phyloP scores from a whole-genome alignment of 2,329 filamentous ascomycete genomes.

The Penicillium sp. region DNA sequence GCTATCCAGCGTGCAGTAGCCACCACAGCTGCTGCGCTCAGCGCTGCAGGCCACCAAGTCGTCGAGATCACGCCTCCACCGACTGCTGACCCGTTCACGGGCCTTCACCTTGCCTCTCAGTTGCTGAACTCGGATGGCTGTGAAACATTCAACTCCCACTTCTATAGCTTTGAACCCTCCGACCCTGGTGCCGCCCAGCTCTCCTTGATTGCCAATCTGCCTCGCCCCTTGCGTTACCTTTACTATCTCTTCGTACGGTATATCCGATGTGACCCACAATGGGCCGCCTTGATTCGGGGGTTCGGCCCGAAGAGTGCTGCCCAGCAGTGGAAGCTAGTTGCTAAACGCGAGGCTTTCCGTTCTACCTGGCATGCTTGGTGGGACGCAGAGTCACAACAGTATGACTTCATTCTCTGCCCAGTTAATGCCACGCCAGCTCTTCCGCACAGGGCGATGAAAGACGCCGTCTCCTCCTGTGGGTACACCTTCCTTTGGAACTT shows the following conservation, averaged over 20 bases:
- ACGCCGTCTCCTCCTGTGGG: slow-evolving; percentile 83
- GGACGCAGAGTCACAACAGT: slow-evolving; percentile 68
- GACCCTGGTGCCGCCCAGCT: slow-evolving; percentile 80
- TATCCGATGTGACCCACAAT: slow-evolving; percentile 73
- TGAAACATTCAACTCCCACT: slow-evolving; percentile 75
- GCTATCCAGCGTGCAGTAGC: slow-evolving; percentile 79
- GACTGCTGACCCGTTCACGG: slow-evolving; percentile 77
- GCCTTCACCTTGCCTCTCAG: slow-evolving; percentile 75
- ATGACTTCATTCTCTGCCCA: slow-evolving; percentile 83
- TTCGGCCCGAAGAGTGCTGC: slow-evolving; percentile 76
- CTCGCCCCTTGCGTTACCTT: slow-evolving; percentile 76
- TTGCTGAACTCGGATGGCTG: slow-evolving; percentile 87
- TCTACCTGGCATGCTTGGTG: slow-evolving; percentile 84
- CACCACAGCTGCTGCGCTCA: slow-evolving; percentile 71
- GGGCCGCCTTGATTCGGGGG: slow-evolving; percentile 75
- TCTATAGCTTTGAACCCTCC: slow-evolving; percentile 77
- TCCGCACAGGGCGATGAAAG: slow-evolving; percentile 83
- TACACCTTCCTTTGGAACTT: slow-evolving; percentile 95
- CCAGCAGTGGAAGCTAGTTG: slow-evolving; percentile 83
- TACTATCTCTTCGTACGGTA: slow-evolving; percentile 92
- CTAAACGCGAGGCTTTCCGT: slow-evolving; percentile 77
- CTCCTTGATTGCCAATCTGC: slow-evolving; percentile 73
- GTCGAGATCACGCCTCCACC: slow-evolving; percentile 68
- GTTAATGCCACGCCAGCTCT: slow-evolving; percentile 89
- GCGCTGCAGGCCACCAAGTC: slow-evolving; percentile 75